These are phyloP conservation scores for Fraxinus americana DNA, from an alignment of 257 asterid genomes.

Conservation along the genomic window DNA sequence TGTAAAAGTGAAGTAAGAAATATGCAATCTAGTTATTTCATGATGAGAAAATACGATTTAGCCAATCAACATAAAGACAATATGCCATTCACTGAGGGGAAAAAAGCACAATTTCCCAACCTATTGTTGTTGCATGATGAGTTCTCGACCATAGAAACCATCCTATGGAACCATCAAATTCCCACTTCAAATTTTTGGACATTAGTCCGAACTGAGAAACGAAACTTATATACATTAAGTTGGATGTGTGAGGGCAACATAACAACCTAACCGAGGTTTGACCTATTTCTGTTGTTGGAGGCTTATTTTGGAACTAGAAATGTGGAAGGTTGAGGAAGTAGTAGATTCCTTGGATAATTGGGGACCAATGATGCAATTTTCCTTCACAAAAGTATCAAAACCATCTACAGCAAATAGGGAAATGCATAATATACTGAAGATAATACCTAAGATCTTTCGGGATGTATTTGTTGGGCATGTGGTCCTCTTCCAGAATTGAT, in stretches of 20 bases:
- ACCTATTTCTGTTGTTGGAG: not conserved
- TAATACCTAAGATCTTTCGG: slow-evolving; percentile 82
- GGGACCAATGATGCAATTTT: not conserved
- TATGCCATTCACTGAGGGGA: not conserved
- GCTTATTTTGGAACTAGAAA: not conserved
- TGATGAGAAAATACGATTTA: not conserved
- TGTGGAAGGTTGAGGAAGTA: not conserved
- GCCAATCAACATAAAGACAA: not conserved
- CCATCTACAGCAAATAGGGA: not conserved
- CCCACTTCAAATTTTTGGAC: not conserved
- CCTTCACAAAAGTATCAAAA: not conserved
- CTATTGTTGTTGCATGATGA: not conserved
- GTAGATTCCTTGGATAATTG: not conserved
- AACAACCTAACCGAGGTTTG: not conserved
- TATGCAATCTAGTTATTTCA: not conserved
- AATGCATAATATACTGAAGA: slow-evolving; percentile 12
- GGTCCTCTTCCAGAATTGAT: slow-evolving; percentile 83
- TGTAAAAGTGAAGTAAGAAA: not conserved
- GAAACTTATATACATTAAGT: not conserved
- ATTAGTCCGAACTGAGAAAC: not conserved
- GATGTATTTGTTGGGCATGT: slow-evolving; percentile 93
- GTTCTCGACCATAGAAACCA: not conserved
- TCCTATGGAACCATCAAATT: too few species aligned
- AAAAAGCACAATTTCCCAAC: not conserved
- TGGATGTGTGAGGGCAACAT: not conserved